phyloP scores from a whole-genome alignment of 1,284 basidiomycete genomes.

The Mycena sp. region DNA sequence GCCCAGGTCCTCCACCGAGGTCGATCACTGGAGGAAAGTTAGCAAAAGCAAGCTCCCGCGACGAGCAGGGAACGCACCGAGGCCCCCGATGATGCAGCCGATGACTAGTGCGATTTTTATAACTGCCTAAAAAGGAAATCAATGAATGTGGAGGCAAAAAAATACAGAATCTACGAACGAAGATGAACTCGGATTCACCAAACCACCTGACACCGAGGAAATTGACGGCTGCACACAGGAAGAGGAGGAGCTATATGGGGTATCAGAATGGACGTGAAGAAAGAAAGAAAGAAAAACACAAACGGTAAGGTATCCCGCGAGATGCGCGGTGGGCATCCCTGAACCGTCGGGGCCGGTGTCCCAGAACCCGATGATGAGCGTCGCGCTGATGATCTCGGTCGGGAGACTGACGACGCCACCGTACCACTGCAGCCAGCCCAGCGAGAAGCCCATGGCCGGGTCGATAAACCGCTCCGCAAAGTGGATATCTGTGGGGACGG shows the following conservation, averaged over 20 bases:
- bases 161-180: slow-evolving; percentile 1
- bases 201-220: slow-evolving; percentile 27
- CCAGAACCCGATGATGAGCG: slow-evolving; percentile 24
- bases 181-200: slow-evolving; percentile 26
- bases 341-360: slow-evolving; percentile 5
- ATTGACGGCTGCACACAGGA: slow-evolving; percentile 22
- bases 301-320: slow-evolving; percentile 23
- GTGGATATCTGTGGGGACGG: slow-evolving; percentile 14
- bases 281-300: neutral
- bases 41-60: neutral
- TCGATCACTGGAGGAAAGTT: slow-evolving; percentile 29
- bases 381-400: slow-evolving; percentile 26
- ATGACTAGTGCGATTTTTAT: slow-evolving; percentile 29
- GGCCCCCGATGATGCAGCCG: slow-evolving; percentile 20
- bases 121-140: slow-evolving; percentile 11
- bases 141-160: neutral
- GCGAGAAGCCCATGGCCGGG: slow-evolving; percentile 29
- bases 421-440: slow-evolving; percentile 28
- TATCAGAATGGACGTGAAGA: neutral
- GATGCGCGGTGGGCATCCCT: slow-evolving; percentile 13
- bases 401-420: slow-evolving; percentile 19
- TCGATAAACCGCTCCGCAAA: slow-evolving; percentile 32
- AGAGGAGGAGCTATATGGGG: slow-evolving; percentile 9
- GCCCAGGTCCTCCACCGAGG: slow-evolving; percentile 34
- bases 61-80: neutral